A percentile compares a stretch with the other conserved stretches of the same genome.
Conservation (phyloP, 2,329 filamentous ascomycete species). For the Leptographium flavum region DNA sequence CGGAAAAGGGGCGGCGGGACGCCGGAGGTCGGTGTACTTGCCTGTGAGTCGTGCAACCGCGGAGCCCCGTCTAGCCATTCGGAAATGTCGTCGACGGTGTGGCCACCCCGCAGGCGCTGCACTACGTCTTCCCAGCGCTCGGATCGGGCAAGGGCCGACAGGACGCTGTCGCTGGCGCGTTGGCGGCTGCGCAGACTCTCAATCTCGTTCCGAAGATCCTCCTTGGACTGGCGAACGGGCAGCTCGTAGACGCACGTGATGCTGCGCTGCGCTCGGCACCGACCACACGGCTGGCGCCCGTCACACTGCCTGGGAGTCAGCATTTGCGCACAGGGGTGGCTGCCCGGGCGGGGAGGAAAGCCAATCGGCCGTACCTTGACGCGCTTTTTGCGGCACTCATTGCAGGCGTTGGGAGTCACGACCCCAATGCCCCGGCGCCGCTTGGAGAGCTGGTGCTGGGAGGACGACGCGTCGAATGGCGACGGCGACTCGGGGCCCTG, state of each 20-base stretch:
- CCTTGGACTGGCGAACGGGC: constrained; percentile 49
- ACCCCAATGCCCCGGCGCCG: constrained; percentile 39
- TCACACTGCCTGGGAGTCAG: constrained; percentile 32
- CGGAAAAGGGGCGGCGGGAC: constrained; percentile 16
- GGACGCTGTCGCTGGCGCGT: constrained; percentile 38
- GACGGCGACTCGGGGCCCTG: background rate
- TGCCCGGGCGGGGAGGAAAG: no score
- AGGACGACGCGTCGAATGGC: background rate
- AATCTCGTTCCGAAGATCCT: constrained; percentile 44
- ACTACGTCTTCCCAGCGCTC: constrained; percentile 41
- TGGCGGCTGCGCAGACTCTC: constrained; percentile 40
- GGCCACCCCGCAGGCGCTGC: constrained; percentile 35
- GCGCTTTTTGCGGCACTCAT: constrained; percentile 47
- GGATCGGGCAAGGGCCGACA: constrained; percentile 36
- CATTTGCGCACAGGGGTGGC: background rate
- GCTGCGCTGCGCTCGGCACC: constrained; percentile 40
- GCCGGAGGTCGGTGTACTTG: constrained; percentile 17
- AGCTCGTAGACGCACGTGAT: constrained; percentile 46
- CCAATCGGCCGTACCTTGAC: constrained; percentile 30
- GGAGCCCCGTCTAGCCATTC: constrained; percentile 32
- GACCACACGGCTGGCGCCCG: constrained; percentile 38
- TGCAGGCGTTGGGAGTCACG: constrained; percentile 46
- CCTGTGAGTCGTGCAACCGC: constrained; percentile 6
- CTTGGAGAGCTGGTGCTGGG: constrained; percentile 19
- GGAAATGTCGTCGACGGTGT: constrained; percentile 39